A percentile compares a stretch with the other conserved stretches of the same genome.
These are phyloP conservation scores for Phycomyces blakesleeanus DNA, from an alignment of 192 early-diverging fungal species.

Conservation along the genomic window DNA sequence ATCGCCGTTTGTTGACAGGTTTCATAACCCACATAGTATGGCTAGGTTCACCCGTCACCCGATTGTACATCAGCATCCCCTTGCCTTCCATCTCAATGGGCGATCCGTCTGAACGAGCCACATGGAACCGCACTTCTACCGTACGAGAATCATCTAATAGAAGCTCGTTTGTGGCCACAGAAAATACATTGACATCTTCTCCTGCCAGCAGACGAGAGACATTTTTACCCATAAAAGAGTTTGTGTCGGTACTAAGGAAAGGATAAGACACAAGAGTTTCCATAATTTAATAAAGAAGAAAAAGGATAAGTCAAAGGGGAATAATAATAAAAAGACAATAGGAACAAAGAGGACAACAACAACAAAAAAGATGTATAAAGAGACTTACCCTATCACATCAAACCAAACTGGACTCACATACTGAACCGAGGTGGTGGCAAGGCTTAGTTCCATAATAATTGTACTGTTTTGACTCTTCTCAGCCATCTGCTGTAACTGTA, in stretches of 20 bases:
- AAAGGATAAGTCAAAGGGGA: too few species aligned
- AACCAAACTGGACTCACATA: slow-evolving; percentile 72
- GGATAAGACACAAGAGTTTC: neutral
- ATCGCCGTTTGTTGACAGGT: slow-evolving; percentile 43
- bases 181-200: slow-evolving; percentile 59
- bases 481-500: slow-evolving; percentile 56
- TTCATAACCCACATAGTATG: slow-evolving; percentile 81
- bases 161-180: slow-evolving; percentile 52
- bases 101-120: slow-evolving; percentile 19
- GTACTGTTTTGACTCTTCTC: slow-evolving; percentile 66
- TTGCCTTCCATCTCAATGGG: slow-evolving; percentile 73
- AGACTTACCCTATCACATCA: slow-evolving; percentile 64
- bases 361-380: neutral
- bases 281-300: neutral
- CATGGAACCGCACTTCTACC: slow-evolving; percentile 62
- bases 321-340: too few species aligned
- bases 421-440: slow-evolving; percentile 52
- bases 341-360: neutral
- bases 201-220: slow-evolving; percentile 53
- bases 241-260: slow-evolving; percentile 41
- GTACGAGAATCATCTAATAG: slow-evolving; percentile 60
- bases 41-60: slow-evolving; percentile 52
- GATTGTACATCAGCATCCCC: slow-evolving; percentile 79
- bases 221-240: slow-evolving; percentile 38
- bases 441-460: slow-evolving; percentile 70